Evolutionary conservation across 768 basidiomycete species (phyloP).

Genomic region (Strobilomyces confusus): DNA sequence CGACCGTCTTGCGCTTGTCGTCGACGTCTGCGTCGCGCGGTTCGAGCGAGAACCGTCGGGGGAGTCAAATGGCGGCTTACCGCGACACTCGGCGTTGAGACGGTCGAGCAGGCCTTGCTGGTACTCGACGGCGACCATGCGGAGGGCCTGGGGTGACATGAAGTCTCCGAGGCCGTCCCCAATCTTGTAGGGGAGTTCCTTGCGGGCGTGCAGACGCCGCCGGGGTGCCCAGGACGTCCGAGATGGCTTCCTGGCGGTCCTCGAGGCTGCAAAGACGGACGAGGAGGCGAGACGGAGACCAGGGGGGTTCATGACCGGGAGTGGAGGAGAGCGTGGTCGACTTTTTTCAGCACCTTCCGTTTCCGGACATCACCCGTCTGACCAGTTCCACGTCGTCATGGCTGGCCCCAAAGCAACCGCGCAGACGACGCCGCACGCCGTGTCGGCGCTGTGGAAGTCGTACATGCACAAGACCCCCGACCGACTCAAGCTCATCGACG

Average conservation of each 20-base stretch:
- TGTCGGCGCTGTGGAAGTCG: constrained; percentile 65
- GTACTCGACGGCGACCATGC: constrained; percentile 73
- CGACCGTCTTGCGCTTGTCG: constrained; percentile 53
- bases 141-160: constrained; percentile 68
- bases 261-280: constrained; percentile 14
- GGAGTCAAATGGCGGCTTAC: constrained; percentile 39
- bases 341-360: constrained; percentile 9
- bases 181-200: constrained; percentile 57
- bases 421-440: constrained; percentile 27
- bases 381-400: constrained; percentile 31
- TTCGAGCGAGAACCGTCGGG: not conserved
- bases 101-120: constrained; percentile 79
- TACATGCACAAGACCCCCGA: constrained; percentile 76
- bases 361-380: constrained; percentile 2
- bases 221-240: constrained; percentile 23
- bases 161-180: constrained; percentile 77
- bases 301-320: constrained; percentile 20
- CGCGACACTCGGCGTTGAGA: constrained; percentile 68
- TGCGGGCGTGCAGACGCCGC: constrained; percentile 46
- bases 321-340: not conserved
- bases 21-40: constrained; percentile 43
- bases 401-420: constrained; percentile 32
- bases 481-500: constrained; percentile 90
- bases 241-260: constrained; percentile 2
- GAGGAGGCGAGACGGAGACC: constrained; percentile 22